Percentiles rank a stretch among this genome's conserved stretches.
Evolutionary conservation across 192 early-diverging fungal species (phyloP).

Genomic region (Radiomyces spectabilis): DNA sequence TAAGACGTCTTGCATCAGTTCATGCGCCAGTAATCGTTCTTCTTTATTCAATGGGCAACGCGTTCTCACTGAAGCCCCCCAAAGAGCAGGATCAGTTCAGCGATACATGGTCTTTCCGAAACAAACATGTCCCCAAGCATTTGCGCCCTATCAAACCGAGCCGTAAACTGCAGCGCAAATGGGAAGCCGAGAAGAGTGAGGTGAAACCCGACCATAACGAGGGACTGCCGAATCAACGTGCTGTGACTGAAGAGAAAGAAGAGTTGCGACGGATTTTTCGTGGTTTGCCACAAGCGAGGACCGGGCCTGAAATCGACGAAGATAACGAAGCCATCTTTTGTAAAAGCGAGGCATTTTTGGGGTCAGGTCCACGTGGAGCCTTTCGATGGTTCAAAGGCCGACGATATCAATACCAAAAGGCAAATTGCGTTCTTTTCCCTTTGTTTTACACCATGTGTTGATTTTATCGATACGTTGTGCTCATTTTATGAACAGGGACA

Average conservation of each 20-base stretch:
- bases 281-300: no score
- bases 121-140: conserved; percentile 8
- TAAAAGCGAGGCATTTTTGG: neutral
- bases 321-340: neutral
- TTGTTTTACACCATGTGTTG: neutral
- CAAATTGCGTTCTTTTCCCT: neutral
- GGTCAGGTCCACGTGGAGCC: conserved; percentile 11
- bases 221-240: neutral
- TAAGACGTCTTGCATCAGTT: no score
- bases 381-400: conserved; percentile 21
- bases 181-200: neutral
- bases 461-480: neutral
- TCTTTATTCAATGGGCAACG: no score
- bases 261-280: no score
- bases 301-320: neutral
- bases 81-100: no score
- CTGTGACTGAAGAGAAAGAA: no score
- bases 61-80: no score
- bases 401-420: neutral
- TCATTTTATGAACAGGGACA: neutral
- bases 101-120: neutral
- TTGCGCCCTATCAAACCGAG: conserved; percentile 1
- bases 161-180: no score
- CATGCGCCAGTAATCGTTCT: no score
- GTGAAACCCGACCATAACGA: neutral